phyloP scores from a whole-genome alignment of 306 rosid genomes.

The Pterocarpus santalinus region DNA sequence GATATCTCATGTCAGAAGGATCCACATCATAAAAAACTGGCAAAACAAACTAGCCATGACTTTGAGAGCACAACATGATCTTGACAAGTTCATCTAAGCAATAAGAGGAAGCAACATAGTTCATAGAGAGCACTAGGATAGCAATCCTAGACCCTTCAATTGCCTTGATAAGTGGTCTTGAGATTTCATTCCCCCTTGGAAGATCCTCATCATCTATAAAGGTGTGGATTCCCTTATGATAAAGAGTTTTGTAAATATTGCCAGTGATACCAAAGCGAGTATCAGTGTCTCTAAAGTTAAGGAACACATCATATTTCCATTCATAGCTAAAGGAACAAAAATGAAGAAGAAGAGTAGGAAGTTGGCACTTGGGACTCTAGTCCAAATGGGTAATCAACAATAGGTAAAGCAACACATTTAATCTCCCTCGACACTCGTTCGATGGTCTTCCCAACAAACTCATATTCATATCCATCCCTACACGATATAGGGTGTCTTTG shows the following conservation, averaged over 20 bases:
- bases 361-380: no score
- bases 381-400: no score
- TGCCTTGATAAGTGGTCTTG: not conserved
- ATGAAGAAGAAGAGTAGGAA: no score
- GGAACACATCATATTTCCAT: slow-evolving; percentile 40
- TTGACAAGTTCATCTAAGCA: slow-evolving; percentile 30
- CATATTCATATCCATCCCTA: not conserved
- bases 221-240: not conserved
- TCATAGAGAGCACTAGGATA: not conserved
- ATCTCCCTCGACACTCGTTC: no score
- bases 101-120: slow-evolving; percentile 7
- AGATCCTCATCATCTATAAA: slow-evolving; percentile 34
- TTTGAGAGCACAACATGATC: not conserved
- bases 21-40: not conserved
- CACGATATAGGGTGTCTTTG: no score
- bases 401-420: no score
- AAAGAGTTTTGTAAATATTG: slow-evolving; percentile 25
- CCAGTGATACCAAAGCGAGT: slow-evolving; percentile 26
- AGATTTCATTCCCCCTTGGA: not conserved
- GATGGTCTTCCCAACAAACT: no score
- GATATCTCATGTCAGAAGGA: not conserved
- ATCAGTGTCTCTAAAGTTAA: slow-evolving; percentile 36
- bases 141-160: slow-evolving; percentile 21
- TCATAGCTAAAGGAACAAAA: not conserved
- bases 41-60: not conserved